Conservation (phyloP, 768 basidiomycete genomes). For the Rubroboletus pulcherrimus region DNA sequence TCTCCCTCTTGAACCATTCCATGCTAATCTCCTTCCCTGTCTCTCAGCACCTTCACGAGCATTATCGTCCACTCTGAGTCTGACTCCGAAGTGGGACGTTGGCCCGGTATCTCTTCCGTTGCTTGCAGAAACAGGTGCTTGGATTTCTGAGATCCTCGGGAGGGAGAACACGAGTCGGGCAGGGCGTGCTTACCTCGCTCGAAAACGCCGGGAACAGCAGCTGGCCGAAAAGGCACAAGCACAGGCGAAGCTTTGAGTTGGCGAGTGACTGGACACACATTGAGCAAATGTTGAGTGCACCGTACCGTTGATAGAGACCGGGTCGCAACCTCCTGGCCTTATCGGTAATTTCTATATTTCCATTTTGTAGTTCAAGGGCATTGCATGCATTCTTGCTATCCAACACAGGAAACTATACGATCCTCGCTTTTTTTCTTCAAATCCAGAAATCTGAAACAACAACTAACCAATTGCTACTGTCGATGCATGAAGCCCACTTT, state of each 20-base stretch:
- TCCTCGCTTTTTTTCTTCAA: not conserved
- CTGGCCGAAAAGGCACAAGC: constrained; percentile 14
- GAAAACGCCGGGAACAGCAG: constrained; percentile 36
- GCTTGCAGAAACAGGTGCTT: constrained; percentile 73
- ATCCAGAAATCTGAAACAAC: not conserved
- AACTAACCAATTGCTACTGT: not conserved
- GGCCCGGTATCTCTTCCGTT: constrained; percentile 57
- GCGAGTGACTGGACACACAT: not conserved
- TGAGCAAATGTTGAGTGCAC: not conserved
- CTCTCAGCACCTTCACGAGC: not conserved
- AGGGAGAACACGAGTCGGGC: constrained; percentile 72
- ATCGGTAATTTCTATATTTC: not conserved
- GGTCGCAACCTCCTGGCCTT: not conserved
- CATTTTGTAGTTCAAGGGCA: not conserved
- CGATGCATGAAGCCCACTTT: not conserved
- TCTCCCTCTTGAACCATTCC: not conserved
- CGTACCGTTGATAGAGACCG: not conserved
- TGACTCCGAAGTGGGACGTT: constrained; percentile 25
- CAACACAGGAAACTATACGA: not conserved
- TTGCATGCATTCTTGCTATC: not conserved
- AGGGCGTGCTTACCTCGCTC: constrained; percentile 65
- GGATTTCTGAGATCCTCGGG: constrained; percentile 71
- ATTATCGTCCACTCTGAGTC: not conserved
- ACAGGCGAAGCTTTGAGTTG: constrained; percentile 7
- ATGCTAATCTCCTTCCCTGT: not conserved